phyloP scores from a whole-genome alignment of 441 rosid species.

The Croton laevigatus region DNA sequence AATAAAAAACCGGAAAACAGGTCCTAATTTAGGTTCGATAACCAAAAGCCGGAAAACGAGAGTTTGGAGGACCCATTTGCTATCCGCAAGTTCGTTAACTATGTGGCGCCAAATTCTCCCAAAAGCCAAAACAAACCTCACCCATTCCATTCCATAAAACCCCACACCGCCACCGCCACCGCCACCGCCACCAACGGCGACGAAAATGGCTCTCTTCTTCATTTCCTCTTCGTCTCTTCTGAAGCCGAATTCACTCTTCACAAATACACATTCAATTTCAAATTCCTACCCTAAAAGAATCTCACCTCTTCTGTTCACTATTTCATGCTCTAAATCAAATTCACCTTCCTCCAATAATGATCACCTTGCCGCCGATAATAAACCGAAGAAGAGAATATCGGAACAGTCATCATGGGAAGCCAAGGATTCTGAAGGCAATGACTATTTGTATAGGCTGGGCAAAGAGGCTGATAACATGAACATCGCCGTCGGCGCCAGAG shows the following conservation, averaged over 20 bases:
- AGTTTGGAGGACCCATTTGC: slow-evolving; percentile 4
- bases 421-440: slow-evolving; percentile 76
- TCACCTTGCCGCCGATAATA: slow-evolving; percentile 17
- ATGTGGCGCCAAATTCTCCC: slow-evolving; percentile 11
- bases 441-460: slow-evolving; percentile 80
- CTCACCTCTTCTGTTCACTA: slow-evolving; percentile 20
- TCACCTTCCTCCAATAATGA: background rate
- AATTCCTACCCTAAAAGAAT: slow-evolving; percentile 20
- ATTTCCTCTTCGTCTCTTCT: slow-evolving; percentile 25
- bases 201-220: slow-evolving; percentile 30
- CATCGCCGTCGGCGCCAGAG: slow-evolving; percentile 80
- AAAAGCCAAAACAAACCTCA: background rate
- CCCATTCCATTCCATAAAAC: slow-evolving; percentile 7
- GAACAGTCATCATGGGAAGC: slow-evolving; percentile 92
- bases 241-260: slow-evolving; percentile 13
- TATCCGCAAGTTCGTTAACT: background rate
- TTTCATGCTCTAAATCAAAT: slow-evolving; percentile 40
- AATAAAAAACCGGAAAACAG: no score
- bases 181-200: background rate
- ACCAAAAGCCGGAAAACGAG: no score
- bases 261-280: background rate
- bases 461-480: slow-evolving; percentile 83
- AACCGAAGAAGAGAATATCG: slow-evolving; percentile 42
- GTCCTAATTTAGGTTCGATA: no score
- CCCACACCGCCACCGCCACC: background rate